phyloP scores from a whole-genome alignment of 2,329 filamentous ascomycete species.

The Verticillium longisporum region DNA sequence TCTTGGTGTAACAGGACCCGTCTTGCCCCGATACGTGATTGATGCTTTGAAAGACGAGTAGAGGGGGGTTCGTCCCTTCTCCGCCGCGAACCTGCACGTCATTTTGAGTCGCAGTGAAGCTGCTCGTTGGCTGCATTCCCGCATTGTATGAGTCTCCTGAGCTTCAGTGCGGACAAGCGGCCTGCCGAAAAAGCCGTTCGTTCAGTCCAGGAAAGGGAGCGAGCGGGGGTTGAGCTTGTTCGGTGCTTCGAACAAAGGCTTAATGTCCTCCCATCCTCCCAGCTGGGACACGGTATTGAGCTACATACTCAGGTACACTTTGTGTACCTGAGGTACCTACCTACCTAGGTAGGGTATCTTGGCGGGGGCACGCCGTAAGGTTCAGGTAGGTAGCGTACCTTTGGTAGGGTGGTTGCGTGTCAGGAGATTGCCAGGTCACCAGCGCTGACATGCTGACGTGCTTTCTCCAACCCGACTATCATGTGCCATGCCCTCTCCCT shows the following conservation, averaged over 20 bases:
- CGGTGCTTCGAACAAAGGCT: no score
- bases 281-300: background rate
- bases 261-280: background rate
- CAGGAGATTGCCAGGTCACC: background rate
- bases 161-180: background rate
- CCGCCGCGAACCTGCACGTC: background rate
- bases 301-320: no score
- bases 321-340: no score
- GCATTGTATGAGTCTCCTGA: background rate
- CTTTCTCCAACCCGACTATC: background rate
- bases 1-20: background rate
- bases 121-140: background rate
- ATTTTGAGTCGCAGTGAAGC: background rate
- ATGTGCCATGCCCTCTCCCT: no score
- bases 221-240: no score
- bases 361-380: no score
- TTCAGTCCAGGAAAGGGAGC: background rate
- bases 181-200: background rate
- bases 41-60: no score
- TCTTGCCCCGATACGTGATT: no score
- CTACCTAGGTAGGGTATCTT: no score
- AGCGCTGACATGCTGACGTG: background rate
- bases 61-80: background rate
- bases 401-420: background rate
- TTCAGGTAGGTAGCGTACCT: no score